Conservation (phyloP, 1,284 basidiomycete genomes). For the Mycena citricolor region DNA sequence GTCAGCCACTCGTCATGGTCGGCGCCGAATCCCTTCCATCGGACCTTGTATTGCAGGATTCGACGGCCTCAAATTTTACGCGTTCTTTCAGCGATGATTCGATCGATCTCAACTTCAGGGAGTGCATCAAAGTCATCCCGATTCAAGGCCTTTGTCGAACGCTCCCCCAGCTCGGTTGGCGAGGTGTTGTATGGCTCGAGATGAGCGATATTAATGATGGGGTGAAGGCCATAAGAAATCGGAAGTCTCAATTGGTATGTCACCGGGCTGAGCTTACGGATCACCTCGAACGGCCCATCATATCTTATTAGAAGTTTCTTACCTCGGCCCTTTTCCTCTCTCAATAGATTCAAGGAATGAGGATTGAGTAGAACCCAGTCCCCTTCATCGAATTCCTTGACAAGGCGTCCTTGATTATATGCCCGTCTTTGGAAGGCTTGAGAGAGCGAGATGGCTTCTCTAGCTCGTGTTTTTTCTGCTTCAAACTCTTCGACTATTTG, state of each 20-base stretch:
- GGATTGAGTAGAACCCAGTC: constrained; percentile 29
- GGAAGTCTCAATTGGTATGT: constrained; percentile 15
- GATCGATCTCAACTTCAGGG: constrained; percentile 19
- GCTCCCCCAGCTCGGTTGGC: constrained; percentile 6
- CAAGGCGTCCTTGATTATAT: constrained; percentile 26
- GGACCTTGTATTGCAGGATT: constrained; percentile 18
- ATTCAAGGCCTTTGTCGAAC: constrained; percentile 1
- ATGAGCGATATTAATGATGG: constrained; percentile 14
- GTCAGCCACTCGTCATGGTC: not conserved
- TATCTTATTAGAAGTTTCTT: constrained; percentile 17
- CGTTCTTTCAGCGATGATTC: constrained; percentile 17
- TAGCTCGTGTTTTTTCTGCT: constrained; percentile 20
- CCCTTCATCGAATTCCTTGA: constrained; percentile 28
- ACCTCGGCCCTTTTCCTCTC: constrained; percentile 14
- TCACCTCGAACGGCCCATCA: constrained; percentile 18
- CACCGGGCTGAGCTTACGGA: constrained; percentile 6
- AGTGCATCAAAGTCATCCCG: constrained; percentile 14
- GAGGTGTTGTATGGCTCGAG: constrained; percentile 8
- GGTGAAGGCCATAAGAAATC: constrained; percentile 8
- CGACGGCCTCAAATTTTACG: constrained; percentile 12
- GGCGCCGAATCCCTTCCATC: constrained; percentile 8
- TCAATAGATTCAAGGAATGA: constrained; percentile 21
- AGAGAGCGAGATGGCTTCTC: constrained; percentile 26
- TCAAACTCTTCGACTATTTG: constrained; percentile 25
- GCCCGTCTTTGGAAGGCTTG: constrained; percentile 24